phyloP scores from a whole-genome alignment of 1,139 yeast genomes.

The Saccharomyces hybrid region DNA sequence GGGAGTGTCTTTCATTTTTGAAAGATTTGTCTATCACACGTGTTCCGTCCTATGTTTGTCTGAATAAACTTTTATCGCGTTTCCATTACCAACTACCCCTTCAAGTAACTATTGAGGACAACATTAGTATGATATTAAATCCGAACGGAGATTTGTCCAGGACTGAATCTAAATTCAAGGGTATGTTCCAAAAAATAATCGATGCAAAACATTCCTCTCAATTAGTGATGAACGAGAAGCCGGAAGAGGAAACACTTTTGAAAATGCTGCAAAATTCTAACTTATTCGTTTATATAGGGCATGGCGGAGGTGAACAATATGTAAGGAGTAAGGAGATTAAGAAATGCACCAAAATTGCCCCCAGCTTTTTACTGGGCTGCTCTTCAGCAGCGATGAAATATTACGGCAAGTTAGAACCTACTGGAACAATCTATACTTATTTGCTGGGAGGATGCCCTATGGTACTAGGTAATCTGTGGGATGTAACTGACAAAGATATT shows the following conservation, averaged over 20 bases:
- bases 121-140: constrained; percentile 49
- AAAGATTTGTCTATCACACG: constrained; percentile 55
- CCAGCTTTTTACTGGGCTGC: constrained; percentile 80
- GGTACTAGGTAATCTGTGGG: constrained; percentile 88
- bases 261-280: constrained; percentile 38
- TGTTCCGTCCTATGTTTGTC: constrained; percentile 56
- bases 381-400: constrained; percentile 68
- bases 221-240: constrained; percentile 49
- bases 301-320: constrained; percentile 91
- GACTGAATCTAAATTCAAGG: constrained; percentile 58
- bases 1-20: constrained; percentile 73
- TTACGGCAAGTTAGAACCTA: constrained; percentile 60
- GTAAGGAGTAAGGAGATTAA: constrained; percentile 47
- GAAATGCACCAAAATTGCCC: constrained; percentile 44
- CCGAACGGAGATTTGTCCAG: constrained; percentile 71
- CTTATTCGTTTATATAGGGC: constrained; percentile 80
- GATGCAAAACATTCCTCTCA: constrained; percentile 38
- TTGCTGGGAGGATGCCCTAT: constrained; percentile 74
- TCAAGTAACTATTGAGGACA: constrained; percentile 12
- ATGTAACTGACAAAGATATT: constrained; percentile 92
- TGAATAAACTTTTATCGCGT: constrained; percentile 39
- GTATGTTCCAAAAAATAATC: constrained; percentile 34
- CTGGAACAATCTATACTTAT: constrained; percentile 73
- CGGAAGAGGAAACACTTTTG: constrained; percentile 47
- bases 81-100: constrained; percentile 15